phyloP scores from a whole-genome alignment of 2,329 filamentous ascomycete species.

The Teratosphaeria destructans region DNA sequence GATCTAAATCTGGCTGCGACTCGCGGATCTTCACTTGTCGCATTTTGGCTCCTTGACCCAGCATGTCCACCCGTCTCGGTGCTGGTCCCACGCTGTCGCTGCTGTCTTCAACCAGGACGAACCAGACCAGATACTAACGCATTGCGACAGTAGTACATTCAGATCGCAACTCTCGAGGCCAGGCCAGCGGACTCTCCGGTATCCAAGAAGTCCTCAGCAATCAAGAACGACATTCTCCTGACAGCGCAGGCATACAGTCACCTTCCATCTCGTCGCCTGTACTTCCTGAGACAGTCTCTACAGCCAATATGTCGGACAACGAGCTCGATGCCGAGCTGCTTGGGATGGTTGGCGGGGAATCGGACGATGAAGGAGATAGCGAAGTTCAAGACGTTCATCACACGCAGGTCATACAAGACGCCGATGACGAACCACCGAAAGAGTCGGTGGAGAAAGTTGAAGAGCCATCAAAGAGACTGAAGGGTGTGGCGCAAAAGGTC shows the following conservation, averaged over 20 bases:
- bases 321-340: conserved; percentile 83
- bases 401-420: conserved; percentile 48
- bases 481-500: conserved; percentile 39
- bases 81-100: not conserved
- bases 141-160: not conserved
- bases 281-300: not conserved
- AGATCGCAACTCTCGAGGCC: not conserved
- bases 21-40: not conserved
- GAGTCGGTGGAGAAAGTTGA: conserved; percentile 28
- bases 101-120: not conserved
- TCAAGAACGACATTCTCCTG: not conserved
- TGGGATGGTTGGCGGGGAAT: conserved; percentile 69
- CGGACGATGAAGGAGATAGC: conserved; percentile 38
- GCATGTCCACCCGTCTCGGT: not conserved
- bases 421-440: conserved; percentile 37
- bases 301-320: conserved; percentile 56
- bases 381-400: conserved; percentile 14
- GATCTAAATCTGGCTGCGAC: not conserved
- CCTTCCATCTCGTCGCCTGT: not conserved
- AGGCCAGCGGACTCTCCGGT: not conserved
- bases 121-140: not conserved
- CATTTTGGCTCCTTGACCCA: not conserved
- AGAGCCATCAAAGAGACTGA: conserved; percentile 24
- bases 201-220: not conserved
- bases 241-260: not conserved